Conservation (phyloP, 2,329 filamentous ascomycete genomes). For the Colletotrichum endophyticum region DNA sequence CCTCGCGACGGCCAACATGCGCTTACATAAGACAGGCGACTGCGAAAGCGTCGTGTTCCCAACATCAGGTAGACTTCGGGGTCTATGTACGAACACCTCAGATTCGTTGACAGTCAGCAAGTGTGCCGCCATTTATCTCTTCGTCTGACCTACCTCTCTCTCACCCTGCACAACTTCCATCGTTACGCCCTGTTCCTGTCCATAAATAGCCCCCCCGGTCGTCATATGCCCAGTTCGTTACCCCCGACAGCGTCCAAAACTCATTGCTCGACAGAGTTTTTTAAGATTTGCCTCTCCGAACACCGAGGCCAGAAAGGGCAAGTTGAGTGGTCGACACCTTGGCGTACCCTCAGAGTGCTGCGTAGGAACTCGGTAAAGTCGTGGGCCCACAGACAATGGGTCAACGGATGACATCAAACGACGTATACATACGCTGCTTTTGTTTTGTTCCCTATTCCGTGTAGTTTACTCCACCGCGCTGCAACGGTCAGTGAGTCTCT, state of each 20-base stretch:
- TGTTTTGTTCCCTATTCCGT: no score
- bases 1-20: not conserved
- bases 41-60: not conserved
- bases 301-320: not conserved
- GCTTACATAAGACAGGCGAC: not conserved
- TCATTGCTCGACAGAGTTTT: not conserved
- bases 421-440: not conserved
- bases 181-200: not conserved
- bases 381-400: not conserved
- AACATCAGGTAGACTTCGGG: not conserved
- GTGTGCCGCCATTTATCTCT: not conserved
- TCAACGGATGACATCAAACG: not conserved
- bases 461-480: no score
- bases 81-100: not conserved
- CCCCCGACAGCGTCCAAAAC: not conserved
- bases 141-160: not conserved
- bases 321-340: not conserved
- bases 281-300: not conserved
- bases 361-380: not conserved
- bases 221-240: not conserved
- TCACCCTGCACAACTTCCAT: not conserved
- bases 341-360: not conserved
- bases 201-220: not conserved
- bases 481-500: not conserved
- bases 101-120: not conserved